Conservation (phyloP, 257 asterid genomes). For the Schizonepeta tenuifolia region DNA sequence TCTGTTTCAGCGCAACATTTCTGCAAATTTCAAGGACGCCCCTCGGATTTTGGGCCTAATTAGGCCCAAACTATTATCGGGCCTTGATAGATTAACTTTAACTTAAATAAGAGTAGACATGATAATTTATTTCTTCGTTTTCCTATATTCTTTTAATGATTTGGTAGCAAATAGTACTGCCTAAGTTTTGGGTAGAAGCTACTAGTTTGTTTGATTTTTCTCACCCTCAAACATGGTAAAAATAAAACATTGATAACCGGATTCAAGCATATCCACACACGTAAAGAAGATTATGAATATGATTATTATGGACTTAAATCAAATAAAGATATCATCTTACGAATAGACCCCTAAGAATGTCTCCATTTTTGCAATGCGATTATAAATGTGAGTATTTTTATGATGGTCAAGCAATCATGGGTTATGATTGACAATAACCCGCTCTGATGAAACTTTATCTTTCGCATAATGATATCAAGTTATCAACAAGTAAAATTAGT, state of each 20-base stretch:
- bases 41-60: slow-evolving; percentile 35
- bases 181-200: too few species aligned
- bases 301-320: too few species aligned
- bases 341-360: too few species aligned
- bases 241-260: too few species aligned
- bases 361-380: background rate
- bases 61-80: slow-evolving; percentile 7
- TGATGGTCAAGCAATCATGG: slow-evolving; percentile 34
- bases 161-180: background rate
- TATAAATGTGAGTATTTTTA: slow-evolving; percentile 19
- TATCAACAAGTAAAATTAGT: too few species aligned
- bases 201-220: too few species aligned
- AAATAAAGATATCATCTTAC: too few species aligned
- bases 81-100: slow-evolving; percentile 1
- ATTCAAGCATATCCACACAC: too few species aligned
- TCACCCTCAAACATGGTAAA: too few species aligned
- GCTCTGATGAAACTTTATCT: slow-evolving; percentile 7
- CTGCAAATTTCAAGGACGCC: slow-evolving; percentile 32
- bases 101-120: background rate
- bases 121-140: background rate
- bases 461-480: too few species aligned
- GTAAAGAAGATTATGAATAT: too few species aligned
- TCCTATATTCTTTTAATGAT: background rate
- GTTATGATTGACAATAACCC: slow-evolving; percentile 22
- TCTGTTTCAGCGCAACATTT: slow-evolving; percentile 43